Conservation (phyloP, 2,329 filamentous ascomycete genomes). For the Scedosporium minutisporum region DNA sequence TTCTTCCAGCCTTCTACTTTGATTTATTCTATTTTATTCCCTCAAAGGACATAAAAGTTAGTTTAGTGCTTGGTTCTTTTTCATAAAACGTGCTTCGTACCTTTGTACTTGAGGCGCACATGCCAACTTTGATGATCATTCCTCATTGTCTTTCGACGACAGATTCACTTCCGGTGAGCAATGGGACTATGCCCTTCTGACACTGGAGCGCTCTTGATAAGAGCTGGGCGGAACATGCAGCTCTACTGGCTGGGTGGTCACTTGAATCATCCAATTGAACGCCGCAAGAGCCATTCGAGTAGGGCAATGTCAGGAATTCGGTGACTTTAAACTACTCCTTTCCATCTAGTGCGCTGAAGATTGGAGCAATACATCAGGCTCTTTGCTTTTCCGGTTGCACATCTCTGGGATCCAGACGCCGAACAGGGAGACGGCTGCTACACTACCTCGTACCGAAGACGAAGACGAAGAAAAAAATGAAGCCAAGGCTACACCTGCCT, state of each 20-base stretch:
- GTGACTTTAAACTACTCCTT: neutral
- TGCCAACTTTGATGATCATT: neutral
- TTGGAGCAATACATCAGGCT: neutral
- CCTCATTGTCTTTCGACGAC: neutral
- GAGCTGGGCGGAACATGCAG: neutral
- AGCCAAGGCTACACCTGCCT: neutral
- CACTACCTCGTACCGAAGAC: neutral
- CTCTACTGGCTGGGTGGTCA: neutral
- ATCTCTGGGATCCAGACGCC: neutral
- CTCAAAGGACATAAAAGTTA: too few species aligned
- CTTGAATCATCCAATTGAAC: neutral
- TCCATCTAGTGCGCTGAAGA: neutral
- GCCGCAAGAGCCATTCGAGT: neutral
- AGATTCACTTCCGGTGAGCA: neutral
- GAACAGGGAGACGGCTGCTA: too few species aligned
- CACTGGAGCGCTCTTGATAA: neutral
- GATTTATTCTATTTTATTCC: too few species aligned
- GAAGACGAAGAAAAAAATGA: neutral
- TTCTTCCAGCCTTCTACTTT: too few species aligned
- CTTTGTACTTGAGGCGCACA: too few species aligned
- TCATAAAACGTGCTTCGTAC: too few species aligned
- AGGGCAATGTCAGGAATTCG: neutral
- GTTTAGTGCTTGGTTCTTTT: too few species aligned
- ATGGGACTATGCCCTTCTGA: neutral
- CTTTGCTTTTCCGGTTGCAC: neutral